Conservation (phyloP, 345 rosid genomes). For the Aquilaria malaccensis region DNA sequence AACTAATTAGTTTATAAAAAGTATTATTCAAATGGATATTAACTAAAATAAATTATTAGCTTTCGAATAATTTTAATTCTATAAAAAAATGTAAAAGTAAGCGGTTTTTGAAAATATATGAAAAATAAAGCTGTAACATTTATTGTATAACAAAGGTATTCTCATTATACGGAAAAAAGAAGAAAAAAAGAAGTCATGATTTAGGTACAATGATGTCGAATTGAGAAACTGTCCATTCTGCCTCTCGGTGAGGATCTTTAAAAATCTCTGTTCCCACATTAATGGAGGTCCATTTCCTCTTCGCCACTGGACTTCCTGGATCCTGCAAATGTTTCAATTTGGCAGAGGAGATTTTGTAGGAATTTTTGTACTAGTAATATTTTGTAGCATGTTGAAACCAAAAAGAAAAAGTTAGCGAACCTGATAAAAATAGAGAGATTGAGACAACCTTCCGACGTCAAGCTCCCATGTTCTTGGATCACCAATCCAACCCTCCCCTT, state of each 20-base stretch:
- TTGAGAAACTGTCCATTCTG: slow-evolving; percentile 37
- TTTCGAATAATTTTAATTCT: too few species aligned
- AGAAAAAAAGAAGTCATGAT: neutral
- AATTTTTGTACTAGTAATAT: neutral
- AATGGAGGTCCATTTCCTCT: slow-evolving; percentile 38
- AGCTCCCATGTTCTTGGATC: slow-evolving; percentile 49
- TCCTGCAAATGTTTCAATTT: slow-evolving; percentile 18
- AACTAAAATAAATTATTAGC: too few species aligned
- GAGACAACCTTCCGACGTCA: slow-evolving; percentile 42
- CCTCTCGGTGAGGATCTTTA: slow-evolving; percentile 33
- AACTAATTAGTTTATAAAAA: too few species aligned
- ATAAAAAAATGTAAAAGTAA: too few species aligned
- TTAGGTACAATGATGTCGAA: slow-evolving; percentile 32
- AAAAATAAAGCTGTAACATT: too few species aligned
- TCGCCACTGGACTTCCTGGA: slow-evolving; percentile 29
- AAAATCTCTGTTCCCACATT: slow-evolving; percentile 47
- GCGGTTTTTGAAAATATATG: too few species aligned
- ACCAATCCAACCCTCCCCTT: slow-evolving; percentile 45
- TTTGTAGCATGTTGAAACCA: neutral
- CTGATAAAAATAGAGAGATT: slow-evolving; percentile 37
- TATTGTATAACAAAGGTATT: too few species aligned
- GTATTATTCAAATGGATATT: too few species aligned
- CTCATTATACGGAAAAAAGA: too few species aligned
- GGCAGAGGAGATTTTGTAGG: too few species aligned
- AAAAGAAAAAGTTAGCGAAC: slow-evolving; percentile 7